A percentile compares a stretch with the other conserved stretches of the same genome.
These are phyloP conservation scores for Ricinus communis DNA, from an alignment of 345 rosid genomes.

Conservation along the genomic window DNA sequence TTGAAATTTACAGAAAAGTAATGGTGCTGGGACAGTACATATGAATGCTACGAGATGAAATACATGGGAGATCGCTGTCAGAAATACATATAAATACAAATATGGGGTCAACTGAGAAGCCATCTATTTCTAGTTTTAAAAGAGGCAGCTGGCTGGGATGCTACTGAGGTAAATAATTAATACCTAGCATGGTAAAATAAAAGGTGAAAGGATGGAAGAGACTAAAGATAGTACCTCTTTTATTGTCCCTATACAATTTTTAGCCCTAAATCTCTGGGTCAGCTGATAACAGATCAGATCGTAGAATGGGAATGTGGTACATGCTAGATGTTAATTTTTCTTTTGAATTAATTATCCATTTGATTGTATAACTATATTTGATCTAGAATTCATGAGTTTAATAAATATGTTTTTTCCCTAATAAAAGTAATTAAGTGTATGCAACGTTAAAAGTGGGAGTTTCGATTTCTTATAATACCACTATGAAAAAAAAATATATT, in stretches of 20 bases:
- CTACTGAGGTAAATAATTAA: not conserved
- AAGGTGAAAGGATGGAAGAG: not conserved
- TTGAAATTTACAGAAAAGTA: too few relatives aligned
- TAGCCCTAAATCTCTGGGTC: constrained; percentile 1
- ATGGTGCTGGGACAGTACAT: not conserved
- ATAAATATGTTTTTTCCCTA: too few relatives aligned
- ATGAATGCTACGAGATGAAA: constrained; percentile 1
- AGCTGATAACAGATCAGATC: not conserved
- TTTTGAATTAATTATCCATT: too few relatives aligned
- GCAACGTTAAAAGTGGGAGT: too few relatives aligned
- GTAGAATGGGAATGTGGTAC: not conserved
- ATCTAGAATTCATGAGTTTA: too few relatives aligned
- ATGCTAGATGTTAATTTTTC: not conserved
- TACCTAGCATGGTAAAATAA: not conserved
- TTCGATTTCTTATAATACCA: too few relatives aligned
- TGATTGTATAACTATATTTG: too few relatives aligned
- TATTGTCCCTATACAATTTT: too few relatives aligned
- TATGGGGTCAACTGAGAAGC: not conserved
- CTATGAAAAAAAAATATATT: too few relatives aligned
- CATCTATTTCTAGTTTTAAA: not conserved
- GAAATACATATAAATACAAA: not conserved
- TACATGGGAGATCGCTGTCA: not conserved
- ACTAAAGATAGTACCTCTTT: too few relatives aligned
- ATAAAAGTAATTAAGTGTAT: too few relatives aligned
- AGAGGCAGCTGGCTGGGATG: not conserved